Base-by-base conservation (phyloP, 768 basidiomycete species). In the Mrakia gelida region DNA sequence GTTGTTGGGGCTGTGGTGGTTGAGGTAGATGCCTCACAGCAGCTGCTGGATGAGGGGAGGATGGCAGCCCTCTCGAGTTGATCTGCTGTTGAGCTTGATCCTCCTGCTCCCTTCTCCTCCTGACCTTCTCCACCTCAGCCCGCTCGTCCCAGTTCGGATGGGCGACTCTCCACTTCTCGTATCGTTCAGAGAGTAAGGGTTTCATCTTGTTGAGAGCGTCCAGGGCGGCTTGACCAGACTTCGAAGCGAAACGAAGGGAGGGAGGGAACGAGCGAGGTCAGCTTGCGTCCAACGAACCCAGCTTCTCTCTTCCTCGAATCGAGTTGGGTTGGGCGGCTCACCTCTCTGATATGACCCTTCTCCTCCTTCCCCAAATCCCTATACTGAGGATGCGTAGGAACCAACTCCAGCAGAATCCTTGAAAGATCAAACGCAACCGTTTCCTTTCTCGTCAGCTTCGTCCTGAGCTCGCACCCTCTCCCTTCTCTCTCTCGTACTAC, bases 341-440 rank as follows among this genome's bases (percentile, higher is more conserved):
- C 77, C 32, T 52, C 10, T 45, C 72, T 62, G 41, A 78, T 32
- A 21, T 30, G 63, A 3, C 73, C 49, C 54, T 70, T 74, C 32
- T 78, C 77, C 11, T 74, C 65, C 13, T 65, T 8, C 10, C 49
- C 23, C 7, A 78, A 43, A 49, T 78, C 77, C 28, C 68, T 32
- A n/a, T 65, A 70, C 23, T 73, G 71, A 8, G 77, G 77, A 65
- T 78, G 77, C 0, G 72, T 41, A 18, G 77, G 77, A 18, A 78
- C 30, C 28, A 74, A 63, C 41, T 78, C 77, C 38, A 78, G 65
- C 28, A 78, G 68, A 28, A 78, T 78, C 43, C 77, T 78, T 62
- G 2, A 10, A n/a, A n/a, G n/a, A n/a, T n/a, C 32, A 10, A 15
- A 28, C 15, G 21, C 10, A 30, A n/a, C n/a, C n/a, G n/a, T n/a